Evolutionary conservation across 495 filamentous ascomycete species (phyloP), one percentile per base, ranked within the genome.

Genomic region (Xylaria bambusicola): DNA sequence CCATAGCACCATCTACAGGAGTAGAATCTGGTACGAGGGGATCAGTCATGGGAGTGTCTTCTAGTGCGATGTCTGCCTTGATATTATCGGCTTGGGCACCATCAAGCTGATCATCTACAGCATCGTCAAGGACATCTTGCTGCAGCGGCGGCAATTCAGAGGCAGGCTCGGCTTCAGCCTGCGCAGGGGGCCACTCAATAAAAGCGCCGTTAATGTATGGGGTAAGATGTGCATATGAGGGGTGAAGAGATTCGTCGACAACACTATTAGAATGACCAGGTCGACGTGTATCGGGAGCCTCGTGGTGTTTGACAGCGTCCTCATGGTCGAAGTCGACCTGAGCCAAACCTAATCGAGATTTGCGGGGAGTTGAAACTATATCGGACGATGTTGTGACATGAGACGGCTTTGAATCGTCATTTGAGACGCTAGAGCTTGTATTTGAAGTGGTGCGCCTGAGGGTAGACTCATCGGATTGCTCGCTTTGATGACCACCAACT

Each of bases 401-500:
- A 12, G 40, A 20, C 44, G 38, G 48, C 50, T 63, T 67, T 8
- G 38, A 56, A 21, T 61, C 58, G 9, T 62, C 42, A 23, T 29
- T 49, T 21, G 55, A 64, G 26, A 59, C 58, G 13, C 61, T 41
- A 18, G 61, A 60, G 50, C 58, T 64, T 17, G 56, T 60, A 15
- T 62, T 58, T 8, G 64, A 61, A 56, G 47, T 61, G 17, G 56
- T 58, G 20, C 63, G 62, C 44, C 60, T 46, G 18, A 60, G 56
- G 12, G 61, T 29, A 1, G 63, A 65, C 21, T 45, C 61, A 41
- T 68, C 68, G 3, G 66, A 71, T 33, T 44, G 56, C 41, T 66
- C 63, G 23, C 63, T 70, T 1, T 66, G 68, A 35, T 66, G 68
- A 2, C 68, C 71, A 26, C 77, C 76, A 41, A 81, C 78, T 27